A percentile compares a stretch with the other conserved stretches of the same genome.
Evolutionary conservation across 768 basidiomycete species (phyloP).

Genomic region (Heimioporus sp.): DNA sequence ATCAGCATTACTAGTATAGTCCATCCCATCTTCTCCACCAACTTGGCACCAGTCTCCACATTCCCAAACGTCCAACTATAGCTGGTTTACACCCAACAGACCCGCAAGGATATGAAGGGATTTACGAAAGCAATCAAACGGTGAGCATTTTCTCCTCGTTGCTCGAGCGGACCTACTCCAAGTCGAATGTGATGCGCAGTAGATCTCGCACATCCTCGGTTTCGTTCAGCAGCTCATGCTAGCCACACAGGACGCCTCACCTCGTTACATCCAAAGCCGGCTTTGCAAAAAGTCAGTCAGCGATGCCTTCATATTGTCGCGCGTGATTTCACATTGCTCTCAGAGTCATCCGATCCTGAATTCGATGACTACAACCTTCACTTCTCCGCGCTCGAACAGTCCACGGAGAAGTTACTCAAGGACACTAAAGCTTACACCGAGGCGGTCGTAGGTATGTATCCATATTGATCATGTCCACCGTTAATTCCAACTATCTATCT

Average conservation of each 20-base stretch:
- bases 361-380: slow-evolving; percentile 85
- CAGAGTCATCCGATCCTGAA: slow-evolving; percentile 82
- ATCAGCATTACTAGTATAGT: slow-evolving; percentile 1
- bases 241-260: slow-evolving; percentile 75
- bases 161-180: neutral
- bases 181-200: slow-evolving; percentile 1
- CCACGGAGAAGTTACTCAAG: slow-evolving; percentile 88
- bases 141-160: slow-evolving; percentile 37
- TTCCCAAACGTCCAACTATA: neutral
- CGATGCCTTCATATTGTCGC: neutral
- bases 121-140: slow-evolving; percentile 74
- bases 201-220: slow-evolving; percentile 2
- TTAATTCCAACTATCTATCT: slow-evolving; percentile 1
- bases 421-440: slow-evolving; percentile 88
- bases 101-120: slow-evolving; percentile 67
- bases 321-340: slow-evolving; percentile 3
- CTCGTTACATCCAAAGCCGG: slow-evolving; percentile 85
- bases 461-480: neutral
- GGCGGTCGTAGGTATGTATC: slow-evolving; percentile 59
- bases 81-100: neutral
- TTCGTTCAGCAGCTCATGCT: slow-evolving; percentile 8
- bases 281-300: slow-evolving; percentile 81
- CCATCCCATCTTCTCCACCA: neutral
- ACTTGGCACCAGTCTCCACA: neutral
- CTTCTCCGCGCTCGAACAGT: slow-evolving; percentile 73